A percentile compares a stretch with the other conserved stretches of the same genome.
Evolutionary conservation across 2,329 filamentous ascomycete species (phyloP).

Genomic region (Spiromastix sp.): DNA sequence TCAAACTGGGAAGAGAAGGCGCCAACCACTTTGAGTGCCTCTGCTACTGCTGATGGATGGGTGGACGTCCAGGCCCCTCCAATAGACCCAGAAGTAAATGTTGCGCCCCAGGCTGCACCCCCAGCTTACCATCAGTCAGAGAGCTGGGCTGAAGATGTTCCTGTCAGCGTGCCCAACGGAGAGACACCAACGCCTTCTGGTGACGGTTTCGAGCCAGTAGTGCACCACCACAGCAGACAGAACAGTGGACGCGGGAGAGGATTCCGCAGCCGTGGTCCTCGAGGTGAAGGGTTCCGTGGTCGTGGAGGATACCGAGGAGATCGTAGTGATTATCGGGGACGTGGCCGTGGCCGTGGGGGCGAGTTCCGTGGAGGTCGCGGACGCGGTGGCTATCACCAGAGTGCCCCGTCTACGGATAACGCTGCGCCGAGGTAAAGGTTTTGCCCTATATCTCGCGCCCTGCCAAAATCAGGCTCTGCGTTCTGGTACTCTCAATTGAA

Average conservation of each 20-base stretch:
- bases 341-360: slow-evolving; percentile 25
- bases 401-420: no score
- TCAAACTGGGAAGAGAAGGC: slow-evolving; percentile 46
- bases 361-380: slow-evolving; percentile 24
- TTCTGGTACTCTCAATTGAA: no score
- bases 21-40: slow-evolving; percentile 35
- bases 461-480: no score
- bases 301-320: slow-evolving; percentile 20
- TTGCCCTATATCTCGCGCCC: no score
- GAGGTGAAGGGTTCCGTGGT: slow-evolving; percentile 27
- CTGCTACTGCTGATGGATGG: slow-evolving; percentile 54
- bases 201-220: slow-evolving; percentile 26
- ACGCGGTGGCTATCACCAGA: slow-evolving; percentile 18
- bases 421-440: no score
- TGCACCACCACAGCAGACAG: slow-evolving; percentile 24
- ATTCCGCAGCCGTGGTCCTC: slow-evolving; percentile 23
- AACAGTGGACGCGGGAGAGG: slow-evolving; percentile 26
- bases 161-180: slow-evolving; percentile 36
- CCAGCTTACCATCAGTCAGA: slow-evolving; percentile 37
- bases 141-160: slow-evolving; percentile 76
- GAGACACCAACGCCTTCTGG: not conserved
- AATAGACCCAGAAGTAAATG: slow-evolving; percentile 58
- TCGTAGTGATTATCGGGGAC: slow-evolving; percentile 25
- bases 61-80: slow-evolving; percentile 65
- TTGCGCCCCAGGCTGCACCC: slow-evolving; percentile 13